phyloP scores from a whole-genome alignment of 2,329 filamentous ascomycete species.

The Lecanicillium sp. region DNA sequence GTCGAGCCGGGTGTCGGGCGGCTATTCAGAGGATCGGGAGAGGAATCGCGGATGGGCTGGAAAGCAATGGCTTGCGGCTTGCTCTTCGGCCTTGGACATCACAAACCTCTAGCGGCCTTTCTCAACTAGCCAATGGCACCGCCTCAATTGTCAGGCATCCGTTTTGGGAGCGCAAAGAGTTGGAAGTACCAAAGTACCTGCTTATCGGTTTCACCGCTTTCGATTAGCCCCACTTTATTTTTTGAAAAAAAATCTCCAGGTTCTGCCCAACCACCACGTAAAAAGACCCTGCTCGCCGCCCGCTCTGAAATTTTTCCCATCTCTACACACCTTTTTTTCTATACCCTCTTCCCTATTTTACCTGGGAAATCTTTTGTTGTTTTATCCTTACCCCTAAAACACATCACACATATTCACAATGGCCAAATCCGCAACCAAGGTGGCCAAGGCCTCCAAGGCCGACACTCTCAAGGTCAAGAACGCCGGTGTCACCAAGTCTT shows the following conservation, averaged over 20 bases:
- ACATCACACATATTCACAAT: slow-evolving; percentile 38
- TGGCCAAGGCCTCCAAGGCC: slow-evolving; percentile 47
- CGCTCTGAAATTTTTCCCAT: slow-evolving; percentile 18
- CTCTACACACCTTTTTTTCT: slow-evolving; percentile 14
- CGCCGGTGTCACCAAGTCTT: slow-evolving; percentile 61
- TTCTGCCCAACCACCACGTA: slow-evolving; percentile 21
- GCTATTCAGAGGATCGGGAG: slow-evolving; percentile 1
- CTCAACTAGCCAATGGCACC: slow-evolving; percentile 3
- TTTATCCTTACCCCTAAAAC: slow-evolving; percentile 15
- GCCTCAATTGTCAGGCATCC: slow-evolving; percentile 21
- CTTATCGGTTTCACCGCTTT: slow-evolving; percentile 30
- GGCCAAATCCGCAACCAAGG: slow-evolving; percentile 60
- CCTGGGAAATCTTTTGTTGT: slow-evolving; percentile 14
- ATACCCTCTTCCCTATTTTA: slow-evolving; percentile 15
- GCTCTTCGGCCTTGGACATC: slow-evolving; percentile 7
- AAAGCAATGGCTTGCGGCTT: slow-evolving; percentile 3
- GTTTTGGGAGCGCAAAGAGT: background rate
- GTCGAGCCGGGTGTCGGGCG: background rate
- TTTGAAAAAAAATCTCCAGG: slow-evolving; percentile 26
- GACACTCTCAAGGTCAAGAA: slow-evolving; percentile 54
- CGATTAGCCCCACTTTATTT: slow-evolving; percentile 27
- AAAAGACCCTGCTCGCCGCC: slow-evolving; percentile 18
- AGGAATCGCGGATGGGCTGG: background rate
- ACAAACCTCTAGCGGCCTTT: slow-evolving; percentile 12
- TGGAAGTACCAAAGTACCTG: slow-evolving; percentile 14